Evolutionary conservation across 495 filamentous ascomycete genomes (phyloP), one percentile per base, ranked within the genome.

Genomic region (Neurospora terricola): DNA sequence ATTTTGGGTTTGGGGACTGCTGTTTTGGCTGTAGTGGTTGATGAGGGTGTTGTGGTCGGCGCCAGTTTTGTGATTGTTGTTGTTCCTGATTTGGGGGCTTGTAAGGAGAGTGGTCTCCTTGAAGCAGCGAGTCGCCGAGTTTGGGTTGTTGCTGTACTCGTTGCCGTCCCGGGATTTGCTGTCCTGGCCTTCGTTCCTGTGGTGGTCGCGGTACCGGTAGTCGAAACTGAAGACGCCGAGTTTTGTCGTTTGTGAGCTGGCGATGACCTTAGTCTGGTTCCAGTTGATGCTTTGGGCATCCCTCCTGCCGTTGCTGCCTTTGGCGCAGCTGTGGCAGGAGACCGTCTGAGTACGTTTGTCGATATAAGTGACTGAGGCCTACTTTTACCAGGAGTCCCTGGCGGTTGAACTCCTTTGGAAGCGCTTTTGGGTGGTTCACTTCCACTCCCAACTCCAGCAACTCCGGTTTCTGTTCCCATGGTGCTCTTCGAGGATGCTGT

Each of bases 121-220:
- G 54, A 34, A 66, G 54, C 54, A 18, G 54, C 54, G 3, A 66
- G 14, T 9, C 27, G 54, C 1, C 27, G 23, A 36, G 27, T 30
- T 14, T 66, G 43, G 73, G 72, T 73, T 38, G 76, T 54, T 36
- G 78, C 74, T 66, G 76, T 76, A 40, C 76, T 71, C 34, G 78
- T 76, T 21, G 77, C 71, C n/a, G 43, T 48, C n/a, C n/a, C 43
- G n/a, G 43, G 7, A 21, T 48, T 48, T 9, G 54, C 54, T 66
- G 27, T 62, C 21, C 54, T 34, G 3, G 14, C 1, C 12, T 34
- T 62, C 14, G 54, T 62, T 34, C 54, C 54, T 18, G 54, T 62
- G 23, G 54, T 62, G 54, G 27, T 4, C 23, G 54, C 54, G 27
- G 54, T 66, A 66, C 54, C 27, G 54, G 27, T 36, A 14, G 54